Percentiles rank a stretch among this genome's conserved stretches.
Conservation (phyloP, 2,329 filamentous ascomycete genomes). For the Cordyceps tenuipes region DNA sequence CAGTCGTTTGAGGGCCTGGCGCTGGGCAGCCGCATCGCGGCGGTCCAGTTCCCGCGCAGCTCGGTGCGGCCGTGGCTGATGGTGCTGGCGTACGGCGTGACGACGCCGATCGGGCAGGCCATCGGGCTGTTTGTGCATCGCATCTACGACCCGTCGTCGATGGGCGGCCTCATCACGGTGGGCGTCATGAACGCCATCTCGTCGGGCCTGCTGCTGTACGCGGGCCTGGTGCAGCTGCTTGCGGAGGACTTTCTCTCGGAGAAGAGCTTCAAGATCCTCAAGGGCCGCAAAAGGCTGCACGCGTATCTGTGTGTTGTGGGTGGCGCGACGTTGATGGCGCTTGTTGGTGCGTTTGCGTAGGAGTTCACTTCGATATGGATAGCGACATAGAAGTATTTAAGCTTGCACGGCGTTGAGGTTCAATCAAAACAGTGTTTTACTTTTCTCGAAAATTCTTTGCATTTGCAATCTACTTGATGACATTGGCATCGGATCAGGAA, state of each 20-base stretch:
- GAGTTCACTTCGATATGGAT: background rate
- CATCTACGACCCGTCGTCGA: slow-evolving; percentile 70
- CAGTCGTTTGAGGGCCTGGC: slow-evolving; percentile 86
- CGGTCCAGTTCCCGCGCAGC: slow-evolving; percentile 65
- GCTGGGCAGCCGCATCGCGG: slow-evolving; percentile 75
- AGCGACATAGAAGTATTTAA: background rate
- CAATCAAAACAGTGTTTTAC: background rate
- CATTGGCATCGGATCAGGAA: background rate
- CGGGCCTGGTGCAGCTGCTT: slow-evolving; percentile 73
- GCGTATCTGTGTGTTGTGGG: slow-evolving; percentile 56
- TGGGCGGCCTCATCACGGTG: slow-evolving; percentile 70
- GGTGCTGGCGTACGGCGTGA: slow-evolving; percentile 67
- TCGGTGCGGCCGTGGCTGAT: slow-evolving; percentile 76
- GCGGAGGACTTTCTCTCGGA: slow-evolving; percentile 77
- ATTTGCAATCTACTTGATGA: background rate
- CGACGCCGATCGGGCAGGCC: slow-evolving; percentile 75
- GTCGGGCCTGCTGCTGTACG: slow-evolving; percentile 71
- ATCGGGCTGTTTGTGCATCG: slow-evolving; percentile 71
- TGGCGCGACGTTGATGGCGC: slow-evolving; percentile 61
- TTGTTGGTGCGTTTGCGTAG: slow-evolving; percentile 64
- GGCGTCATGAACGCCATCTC: slow-evolving; percentile 84
- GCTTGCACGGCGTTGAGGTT: slow-evolving; percentile 5
- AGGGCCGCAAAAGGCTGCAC: slow-evolving; percentile 50
- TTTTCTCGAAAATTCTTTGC: background rate
- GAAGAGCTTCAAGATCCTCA: slow-evolving; percentile 61